Base-by-base conservation (phyloP, 495 filamentous ascomycete species). In the Penicillium desertorum region DNA sequence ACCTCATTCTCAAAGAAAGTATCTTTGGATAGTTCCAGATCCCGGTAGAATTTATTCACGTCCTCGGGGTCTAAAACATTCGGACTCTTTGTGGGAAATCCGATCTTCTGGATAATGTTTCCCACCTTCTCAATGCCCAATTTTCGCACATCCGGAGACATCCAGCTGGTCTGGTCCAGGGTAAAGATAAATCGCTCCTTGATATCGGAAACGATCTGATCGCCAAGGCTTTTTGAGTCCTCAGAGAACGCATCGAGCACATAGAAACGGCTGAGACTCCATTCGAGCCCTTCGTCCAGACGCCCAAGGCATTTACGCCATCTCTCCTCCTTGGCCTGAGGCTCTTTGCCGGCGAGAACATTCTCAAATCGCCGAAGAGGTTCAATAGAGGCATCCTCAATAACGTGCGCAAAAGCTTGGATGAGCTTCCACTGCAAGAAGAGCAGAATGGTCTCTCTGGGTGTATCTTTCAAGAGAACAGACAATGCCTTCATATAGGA, bases 81-180 rank as follows among this genome's bases (percentile, higher is more conserved):
- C 2, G 86, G 86, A 52, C 79, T 84, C 47, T 81, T 81, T 22
- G 83, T 86, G 10, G 86, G 87, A 66, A 85, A 91, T 4, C 87
- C 88, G 42, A 91, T 89, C 63, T 90, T 88, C 67, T 89, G 85
- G 30, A 83, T 72, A 58, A 90, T 89, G 48, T 87, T 86, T 56
- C 83, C 78, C 17, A 89, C 83, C 66, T 91, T 91, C 57, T 86
- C 68, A 43, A 82, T 82, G 30, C 84, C 86, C 22, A 84, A 66
- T 54, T 83, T 74, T 42, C 82, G 80, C 25, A 88, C 82, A 42
- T 83, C 80, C 8, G 84, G 72, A 55, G 83, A 83, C 86, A 91
- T 89, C 88, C 88, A 91, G 16, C 73, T 68, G 7, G 86, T 78
- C 19, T 69, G 74, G 43, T 80, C 74, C 22, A 91, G 67, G 42